These are phyloP conservation scores for Pontederia crassipes DNA, from an alignment of 176 grass and related monocot genomes.

Conservation along the genomic window DNA sequence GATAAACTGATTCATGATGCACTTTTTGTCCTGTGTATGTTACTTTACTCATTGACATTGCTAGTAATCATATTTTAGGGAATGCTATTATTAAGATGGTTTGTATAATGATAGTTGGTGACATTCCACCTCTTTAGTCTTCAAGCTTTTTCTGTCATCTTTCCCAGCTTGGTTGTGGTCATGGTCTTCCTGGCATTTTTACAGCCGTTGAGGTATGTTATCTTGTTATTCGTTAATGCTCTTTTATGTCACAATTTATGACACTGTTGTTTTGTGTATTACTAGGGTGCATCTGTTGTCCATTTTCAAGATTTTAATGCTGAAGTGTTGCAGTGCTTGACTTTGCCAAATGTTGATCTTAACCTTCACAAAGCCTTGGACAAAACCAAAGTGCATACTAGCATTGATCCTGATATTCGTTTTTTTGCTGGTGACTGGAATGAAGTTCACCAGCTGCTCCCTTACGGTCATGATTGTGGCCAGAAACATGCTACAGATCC, in stretches of 20 bases:
- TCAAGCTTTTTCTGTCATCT: slow-evolving; percentile 21
- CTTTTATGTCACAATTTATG: neutral
- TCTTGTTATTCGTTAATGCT: neutral
- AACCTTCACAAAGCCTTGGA: slow-evolving; percentile 48
- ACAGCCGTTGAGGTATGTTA: slow-evolving; percentile 51
- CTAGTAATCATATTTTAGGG: no score
- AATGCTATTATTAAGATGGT: no score
- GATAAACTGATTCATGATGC: no score
- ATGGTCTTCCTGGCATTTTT: slow-evolving; percentile 86
- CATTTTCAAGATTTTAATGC: slow-evolving; percentile 98
- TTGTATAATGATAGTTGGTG: neutral
- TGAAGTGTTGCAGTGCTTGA: slow-evolving; percentile 78
- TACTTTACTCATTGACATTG: no score
- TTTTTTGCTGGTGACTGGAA: slow-evolving; percentile 96
- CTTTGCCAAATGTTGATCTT: slow-evolving; percentile 76
- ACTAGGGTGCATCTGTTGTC: slow-evolving; percentile 61
- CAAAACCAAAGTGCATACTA: neutral
- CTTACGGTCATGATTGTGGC: slow-evolving; percentile 19
- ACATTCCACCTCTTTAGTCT: neutral
- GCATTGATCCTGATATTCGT: slow-evolving; percentile 25
- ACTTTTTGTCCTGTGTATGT: no score
- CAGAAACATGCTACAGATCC: slow-evolving; percentile 26
- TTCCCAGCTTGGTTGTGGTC: slow-evolving; percentile 84
- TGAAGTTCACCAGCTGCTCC: slow-evolving; percentile 69
- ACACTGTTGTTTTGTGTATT: neutral